Evolutionary conservation across 306 rosid species (phyloP), one percentile per base, ranked within the genome.

Genomic region (Myrica gale): DNA sequence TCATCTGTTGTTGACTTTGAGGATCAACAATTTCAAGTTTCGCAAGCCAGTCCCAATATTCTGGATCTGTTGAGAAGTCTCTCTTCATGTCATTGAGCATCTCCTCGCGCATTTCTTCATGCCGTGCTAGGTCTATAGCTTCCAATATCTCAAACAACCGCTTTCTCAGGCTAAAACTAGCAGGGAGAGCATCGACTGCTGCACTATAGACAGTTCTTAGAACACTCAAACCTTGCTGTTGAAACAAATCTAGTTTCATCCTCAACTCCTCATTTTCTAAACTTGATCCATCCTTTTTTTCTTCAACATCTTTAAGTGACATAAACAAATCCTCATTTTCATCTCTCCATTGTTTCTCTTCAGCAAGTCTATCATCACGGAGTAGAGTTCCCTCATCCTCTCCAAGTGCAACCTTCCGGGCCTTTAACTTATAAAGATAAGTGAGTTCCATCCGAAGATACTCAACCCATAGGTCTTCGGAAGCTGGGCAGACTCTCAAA

Each of bases 381-480:
- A 82, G 69, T 15, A 89, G 82, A 71, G 92, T 85, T 68, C 93
- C 95, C 84, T 86, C 89, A 65, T 87, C 90, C 84, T 95, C 97
- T 52, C 97, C 98, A 54, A 90, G 93, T 70, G 97, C 97, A 83
- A 95, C 97, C 87, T 89, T 95, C 51, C 96, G 80, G 16, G 98
- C 97, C 85, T 89, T 90, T 48, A 95, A 79, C 80, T 95, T 95
- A 76, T 90, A 87, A 74, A 95, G 79, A 76, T 88, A 95, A 3
- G 96, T 92, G 71, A 95, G 97, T 75, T 95, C 98, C 97, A 95
- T 90, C 74, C 97, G 87, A 74, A 92, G 93, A 85, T 95, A 95
- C 82, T 92, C 98, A 5, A 95, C 81, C 98, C 98, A 95, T 41
- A 95, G 93, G 43, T 92, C 93, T 84, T 90, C 97, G 0, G 98